A percentile compares a stretch with the other conserved stretches of the same genome.
These are phyloP conservation scores for Lithospermum erythrorhizon DNA, from an alignment of 257 asterid genomes.

Conservation along the genomic window DNA sequence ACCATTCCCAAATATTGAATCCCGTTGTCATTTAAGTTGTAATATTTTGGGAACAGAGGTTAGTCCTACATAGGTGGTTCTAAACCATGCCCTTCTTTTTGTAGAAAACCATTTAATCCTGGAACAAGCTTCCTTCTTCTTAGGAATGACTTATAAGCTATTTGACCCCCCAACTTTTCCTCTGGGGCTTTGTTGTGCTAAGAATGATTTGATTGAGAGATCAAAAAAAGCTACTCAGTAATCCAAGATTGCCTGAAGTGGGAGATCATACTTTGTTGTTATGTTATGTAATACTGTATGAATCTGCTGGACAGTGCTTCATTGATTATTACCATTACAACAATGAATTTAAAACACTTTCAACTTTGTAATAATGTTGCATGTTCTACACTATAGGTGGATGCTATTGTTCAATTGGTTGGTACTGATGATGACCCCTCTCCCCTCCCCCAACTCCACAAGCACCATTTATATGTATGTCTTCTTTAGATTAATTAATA, in stretches of 20 bases:
- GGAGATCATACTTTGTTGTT: constrained; percentile 30
- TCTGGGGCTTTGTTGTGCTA: constrained; percentile 38
- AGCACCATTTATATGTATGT: background rate
- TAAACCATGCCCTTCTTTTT: constrained; percentile 25
- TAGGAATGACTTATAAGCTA: constrained; percentile 30
- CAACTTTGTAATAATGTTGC: constrained; percentile 14
- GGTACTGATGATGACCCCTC: too few relatives aligned
- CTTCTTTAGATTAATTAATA: background rate
- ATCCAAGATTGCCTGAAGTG: constrained; percentile 27
- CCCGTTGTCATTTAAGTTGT: constrained; percentile 32
- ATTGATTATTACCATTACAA: constrained; percentile 15
- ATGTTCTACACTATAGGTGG: background rate
- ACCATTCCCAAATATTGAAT: constrained; percentile 32
- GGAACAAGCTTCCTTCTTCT: constrained; percentile 26
- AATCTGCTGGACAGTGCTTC: background rate
- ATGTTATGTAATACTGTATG: constrained; percentile 21
- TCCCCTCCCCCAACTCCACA: background rate
- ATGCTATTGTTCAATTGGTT: too few relatives aligned
- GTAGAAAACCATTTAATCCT: constrained; percentile 16
- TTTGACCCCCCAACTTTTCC: constrained; percentile 32
- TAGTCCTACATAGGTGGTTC: constrained; percentile 27
- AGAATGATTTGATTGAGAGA: constrained; percentile 22
- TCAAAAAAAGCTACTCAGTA: constrained; percentile 10
- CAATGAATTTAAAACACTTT: constrained; percentile 21
- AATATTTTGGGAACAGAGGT: constrained; percentile 36